phyloP scores from a whole-genome alignment of 345 rosid species.

The Lumnitzera littorea region DNA sequence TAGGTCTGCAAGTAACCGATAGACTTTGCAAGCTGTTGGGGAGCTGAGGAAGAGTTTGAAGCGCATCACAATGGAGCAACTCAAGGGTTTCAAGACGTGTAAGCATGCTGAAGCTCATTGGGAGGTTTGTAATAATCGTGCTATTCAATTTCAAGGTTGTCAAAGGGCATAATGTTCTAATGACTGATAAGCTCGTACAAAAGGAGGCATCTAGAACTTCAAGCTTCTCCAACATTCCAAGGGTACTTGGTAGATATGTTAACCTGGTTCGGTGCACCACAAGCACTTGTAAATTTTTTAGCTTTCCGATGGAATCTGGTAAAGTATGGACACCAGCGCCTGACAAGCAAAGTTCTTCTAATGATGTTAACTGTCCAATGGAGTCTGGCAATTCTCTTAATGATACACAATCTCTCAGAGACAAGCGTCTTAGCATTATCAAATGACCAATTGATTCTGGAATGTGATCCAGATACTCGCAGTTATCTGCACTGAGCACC shows the following conservation, averaged over 20 bases:
- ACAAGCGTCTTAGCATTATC: not conserved
- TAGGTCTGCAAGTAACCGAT: too few species aligned
- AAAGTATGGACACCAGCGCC: not conserved
- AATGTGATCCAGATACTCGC: not conserved
- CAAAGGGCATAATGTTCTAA: not conserved
- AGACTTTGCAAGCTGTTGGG: not conserved
- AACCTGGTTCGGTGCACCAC: not conserved
- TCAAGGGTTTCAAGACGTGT: not conserved
- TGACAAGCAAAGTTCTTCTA: not conserved
- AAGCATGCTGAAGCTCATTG: not conserved
- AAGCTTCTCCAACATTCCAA: constrained; percentile 1
- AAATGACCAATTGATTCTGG: not conserved
- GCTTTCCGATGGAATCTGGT: constrained; percentile 1
- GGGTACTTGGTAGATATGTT: not conserved
- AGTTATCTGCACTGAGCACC: too few species aligned
- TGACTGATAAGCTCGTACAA: not conserved
- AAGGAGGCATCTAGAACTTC: not conserved
- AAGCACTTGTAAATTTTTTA: not conserved
- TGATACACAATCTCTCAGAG: too few species aligned
- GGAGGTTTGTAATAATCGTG: not conserved
- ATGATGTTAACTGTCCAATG: not conserved
- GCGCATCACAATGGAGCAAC: not conserved
- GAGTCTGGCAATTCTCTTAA: not conserved
- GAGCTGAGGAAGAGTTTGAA: not conserved
- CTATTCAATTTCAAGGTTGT: not conserved